phyloP scores from a whole-genome alignment of 108 stramenopile species.

The Fragilaria crotonensis region DNA sequence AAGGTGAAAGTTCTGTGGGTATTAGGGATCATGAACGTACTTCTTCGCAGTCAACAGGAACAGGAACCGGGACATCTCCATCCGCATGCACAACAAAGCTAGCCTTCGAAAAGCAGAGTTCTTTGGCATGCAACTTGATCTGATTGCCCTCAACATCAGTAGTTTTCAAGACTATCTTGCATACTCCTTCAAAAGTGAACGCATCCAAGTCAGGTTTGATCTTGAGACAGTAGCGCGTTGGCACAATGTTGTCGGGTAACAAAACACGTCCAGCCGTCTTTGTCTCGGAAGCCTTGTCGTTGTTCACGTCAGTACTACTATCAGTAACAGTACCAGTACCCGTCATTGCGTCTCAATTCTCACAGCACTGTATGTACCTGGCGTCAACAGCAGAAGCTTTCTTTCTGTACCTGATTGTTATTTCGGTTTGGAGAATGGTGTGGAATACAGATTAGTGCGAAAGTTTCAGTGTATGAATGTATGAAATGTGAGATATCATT shows the following conservation, averaged over 20 bases:
- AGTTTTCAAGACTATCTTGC: constrained; percentile 42
- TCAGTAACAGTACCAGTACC: neutral
- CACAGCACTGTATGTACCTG: too few species aligned
- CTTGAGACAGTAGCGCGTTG: constrained; percentile 77
- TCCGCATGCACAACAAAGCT: constrained; percentile 30
- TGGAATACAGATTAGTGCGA: too few species aligned
- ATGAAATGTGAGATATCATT: too few species aligned
- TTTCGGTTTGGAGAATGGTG: too few species aligned
- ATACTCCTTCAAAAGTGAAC: constrained; percentile 72
- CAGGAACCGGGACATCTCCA: neutral
- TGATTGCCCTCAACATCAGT: constrained; percentile 28
- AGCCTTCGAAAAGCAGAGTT: constrained; percentile 66
- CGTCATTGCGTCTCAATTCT: constrained; percentile 31
- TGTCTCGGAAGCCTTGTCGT: too few species aligned
- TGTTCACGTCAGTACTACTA: too few species aligned
- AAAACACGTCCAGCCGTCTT: constrained; percentile 54
- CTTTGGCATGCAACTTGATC: constrained; percentile 85
- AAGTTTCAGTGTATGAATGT: too few species aligned
- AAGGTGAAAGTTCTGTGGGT: neutral
- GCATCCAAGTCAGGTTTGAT: constrained; percentile 73
- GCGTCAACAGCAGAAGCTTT: too few species aligned
- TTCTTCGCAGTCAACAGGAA: neutral
- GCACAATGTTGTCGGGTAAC: constrained; percentile 52
- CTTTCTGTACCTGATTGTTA: too few species aligned
- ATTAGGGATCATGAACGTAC: neutral